A percentile compares a stretch with the other conserved stretches of the same genome.
Evolutionary conservation across 2,329 filamentous ascomycete genomes (phyloP).

Genomic region (Xylaria polymorpha): DNA sequence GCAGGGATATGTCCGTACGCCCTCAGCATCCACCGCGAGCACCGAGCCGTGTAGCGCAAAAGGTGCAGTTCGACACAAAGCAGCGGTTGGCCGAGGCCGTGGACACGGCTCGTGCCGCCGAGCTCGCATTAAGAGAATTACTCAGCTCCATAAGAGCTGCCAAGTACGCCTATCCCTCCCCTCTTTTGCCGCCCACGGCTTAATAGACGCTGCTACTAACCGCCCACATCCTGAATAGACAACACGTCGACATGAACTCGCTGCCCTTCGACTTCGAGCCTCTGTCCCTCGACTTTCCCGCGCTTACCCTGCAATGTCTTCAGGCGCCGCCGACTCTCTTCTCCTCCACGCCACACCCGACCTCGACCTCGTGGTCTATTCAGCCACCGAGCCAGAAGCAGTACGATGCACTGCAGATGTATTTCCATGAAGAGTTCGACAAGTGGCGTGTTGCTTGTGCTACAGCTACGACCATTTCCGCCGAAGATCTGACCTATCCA

Average conservation of each 20-base stretch:
- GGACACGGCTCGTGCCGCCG: slow-evolving; percentile 85
- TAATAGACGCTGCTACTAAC: slow-evolving; percentile 35
- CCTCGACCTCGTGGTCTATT: slow-evolving; percentile 83
- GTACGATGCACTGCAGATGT: slow-evolving; percentile 74
- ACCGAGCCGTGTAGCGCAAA: slow-evolving; percentile 64
- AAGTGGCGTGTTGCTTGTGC: slow-evolving; percentile 69
- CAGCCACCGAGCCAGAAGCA: slow-evolving; percentile 79
- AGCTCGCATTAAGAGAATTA: slow-evolving; percentile 86
- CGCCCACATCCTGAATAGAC: slow-evolving; percentile 52
- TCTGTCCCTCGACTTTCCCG: slow-evolving; percentile 84
- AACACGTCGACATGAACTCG: slow-evolving; percentile 65
- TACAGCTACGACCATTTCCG: slow-evolving; percentile 60
- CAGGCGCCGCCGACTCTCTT: slow-evolving; percentile 81
- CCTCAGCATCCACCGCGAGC: slow-evolving; percentile 52
- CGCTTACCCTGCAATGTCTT: slow-evolving; percentile 83
- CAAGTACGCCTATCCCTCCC: slow-evolving; percentile 62
- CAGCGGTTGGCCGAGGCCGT: slow-evolving; percentile 74
- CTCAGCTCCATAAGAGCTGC: slow-evolving; percentile 84
- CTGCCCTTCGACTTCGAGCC: slow-evolving; percentile 84
- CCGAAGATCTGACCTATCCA: slow-evolving; percentile 65
- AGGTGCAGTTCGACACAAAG: slow-evolving; percentile 71
- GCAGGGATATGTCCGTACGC: slow-evolving; percentile 52
- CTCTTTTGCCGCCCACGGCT: slow-evolving; percentile 17
- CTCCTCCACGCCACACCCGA: slow-evolving; percentile 81
- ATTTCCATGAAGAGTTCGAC: slow-evolving; percentile 74